Evolutionary conservation across 495 filamentous ascomycete species (phyloP).

Genomic region (Penicillium nucicola): DNA sequence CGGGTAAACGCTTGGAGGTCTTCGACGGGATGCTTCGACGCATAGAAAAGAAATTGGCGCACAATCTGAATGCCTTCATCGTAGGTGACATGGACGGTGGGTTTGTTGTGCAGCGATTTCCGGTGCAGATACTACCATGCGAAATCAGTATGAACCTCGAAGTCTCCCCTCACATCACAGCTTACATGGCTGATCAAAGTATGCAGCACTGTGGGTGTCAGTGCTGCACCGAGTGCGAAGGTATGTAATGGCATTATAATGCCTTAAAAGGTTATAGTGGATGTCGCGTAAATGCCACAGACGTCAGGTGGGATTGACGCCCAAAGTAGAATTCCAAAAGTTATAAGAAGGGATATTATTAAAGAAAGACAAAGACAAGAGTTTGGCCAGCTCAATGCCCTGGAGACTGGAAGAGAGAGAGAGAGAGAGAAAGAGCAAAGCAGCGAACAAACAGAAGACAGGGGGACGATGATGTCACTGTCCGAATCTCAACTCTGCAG

Average conservation of each 20-base stretch:
- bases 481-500: too few species aligned
- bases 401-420: too few species aligned
- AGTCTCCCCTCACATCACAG: conserved; percentile 2
- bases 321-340: too few species aligned
- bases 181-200: conserved; percentile 76
- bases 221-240: conserved; percentile 64
- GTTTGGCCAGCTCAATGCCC: too few species aligned
- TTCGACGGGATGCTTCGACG: conserved; percentile 85
- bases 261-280: conserved; percentile 3
- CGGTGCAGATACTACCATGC: conserved; percentile 71
- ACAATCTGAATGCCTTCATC: conserved; percentile 90
- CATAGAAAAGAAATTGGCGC: conserved; percentile 75
- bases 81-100: conserved; percentile 85
- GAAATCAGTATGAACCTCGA: conserved; percentile 8
- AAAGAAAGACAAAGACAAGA: too few species aligned
- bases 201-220: conserved; percentile 75
- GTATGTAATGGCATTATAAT: conserved; percentile 66
- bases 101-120: conserved; percentile 68
- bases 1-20: conserved; percentile 86
- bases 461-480: too few species aligned
- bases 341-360: too few species aligned
- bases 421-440: too few species aligned
- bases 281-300: too few species aligned
- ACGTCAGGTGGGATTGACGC: too few species aligned
- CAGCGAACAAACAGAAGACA: too few species aligned